A percentile compares a stretch with the other conserved stretches of the same genome.
Conservation (phyloP, 352 stramenopile genomes). For the Pythium aphanidermatum region DNA sequence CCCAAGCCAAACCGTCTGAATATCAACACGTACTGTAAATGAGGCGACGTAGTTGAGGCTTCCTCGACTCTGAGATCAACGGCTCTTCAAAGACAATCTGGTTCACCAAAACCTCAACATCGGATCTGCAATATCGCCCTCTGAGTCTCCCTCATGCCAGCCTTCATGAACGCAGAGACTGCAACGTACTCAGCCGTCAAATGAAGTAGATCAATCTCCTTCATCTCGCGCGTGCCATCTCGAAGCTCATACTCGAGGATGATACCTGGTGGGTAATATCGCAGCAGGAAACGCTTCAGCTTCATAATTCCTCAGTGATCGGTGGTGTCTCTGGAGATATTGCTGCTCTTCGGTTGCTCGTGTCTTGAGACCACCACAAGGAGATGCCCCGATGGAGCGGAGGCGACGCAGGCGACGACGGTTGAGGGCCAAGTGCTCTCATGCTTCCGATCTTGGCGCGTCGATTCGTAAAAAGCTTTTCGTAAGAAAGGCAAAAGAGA, state of each 20-base stretch:
- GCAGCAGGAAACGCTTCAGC: slow-evolving; percentile 92
- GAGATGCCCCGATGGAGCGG: neutral
- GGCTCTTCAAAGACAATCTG: slow-evolving; percentile 95
- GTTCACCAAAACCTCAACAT: slow-evolving; percentile 94
- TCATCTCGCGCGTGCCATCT: slow-evolving; percentile 91
- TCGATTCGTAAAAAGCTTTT: slow-evolving; percentile 26
- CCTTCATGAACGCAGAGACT: too few relatives aligned
- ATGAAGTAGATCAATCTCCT: slow-evolving; percentile 94
- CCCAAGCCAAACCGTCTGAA: neutral
- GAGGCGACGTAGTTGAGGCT: slow-evolving; percentile 90
- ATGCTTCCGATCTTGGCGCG: neutral
- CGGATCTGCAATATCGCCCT: slow-evolving; percentile 39
- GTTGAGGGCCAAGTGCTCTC: slow-evolving; percentile 4
- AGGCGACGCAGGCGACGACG: slow-evolving; percentile 1
- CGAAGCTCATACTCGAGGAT: slow-evolving; percentile 95
- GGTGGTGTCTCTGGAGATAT: neutral
- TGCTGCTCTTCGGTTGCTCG: neutral
- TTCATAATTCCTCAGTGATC: slow-evolving; percentile 70
- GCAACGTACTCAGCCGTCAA: slow-evolving; percentile 84
- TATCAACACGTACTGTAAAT: slow-evolving; percentile 78
- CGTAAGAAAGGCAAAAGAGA: slow-evolving; percentile 9
- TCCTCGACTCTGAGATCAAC: slow-evolving; percentile 89
- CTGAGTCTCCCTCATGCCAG: too few relatives aligned
- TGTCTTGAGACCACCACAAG: neutral
- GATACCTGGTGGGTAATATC: slow-evolving; percentile 95